Percentiles rank a stretch among this genome's conserved stretches.
Conservation (phyloP, 2,329 filamentous ascomycete genomes). For the Balansia obtecta region DNA sequence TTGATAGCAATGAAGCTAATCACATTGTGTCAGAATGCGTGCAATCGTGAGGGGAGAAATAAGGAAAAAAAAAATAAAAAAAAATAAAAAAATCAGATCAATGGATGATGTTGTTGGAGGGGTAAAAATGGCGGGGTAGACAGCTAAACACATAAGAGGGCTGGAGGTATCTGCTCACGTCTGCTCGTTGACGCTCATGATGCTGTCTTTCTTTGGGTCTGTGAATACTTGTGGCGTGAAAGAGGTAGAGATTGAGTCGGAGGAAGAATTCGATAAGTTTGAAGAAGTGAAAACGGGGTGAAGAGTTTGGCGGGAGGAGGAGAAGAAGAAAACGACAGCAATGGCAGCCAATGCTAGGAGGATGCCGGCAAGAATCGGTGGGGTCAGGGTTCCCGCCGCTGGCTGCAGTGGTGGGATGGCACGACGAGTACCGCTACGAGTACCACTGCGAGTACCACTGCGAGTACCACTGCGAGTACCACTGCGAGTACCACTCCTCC, state of each 20-base stretch:
- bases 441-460: no score
- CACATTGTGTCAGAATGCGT: conserved; percentile 12
- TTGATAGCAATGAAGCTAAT: conserved; percentile 99
- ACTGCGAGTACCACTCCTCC: not conserved
- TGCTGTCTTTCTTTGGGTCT: conserved; percentile 24
- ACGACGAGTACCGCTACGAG: not conserved
- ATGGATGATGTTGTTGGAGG: conserved; percentile 8
- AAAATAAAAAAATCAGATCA: conserved; percentile 4
- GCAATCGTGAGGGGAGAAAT: not conserved
- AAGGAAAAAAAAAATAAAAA: no score
- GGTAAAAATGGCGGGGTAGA: conserved; percentile 21
- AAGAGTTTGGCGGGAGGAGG: conserved; percentile 7
- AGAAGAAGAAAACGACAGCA: conserved; percentile 15
- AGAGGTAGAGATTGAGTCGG: conserved; percentile 13
- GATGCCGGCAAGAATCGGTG: conserved; percentile 27
- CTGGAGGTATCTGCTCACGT: conserved; percentile 49
- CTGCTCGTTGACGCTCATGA: conserved; percentile 66
- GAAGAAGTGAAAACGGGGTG: conserved; percentile 17
- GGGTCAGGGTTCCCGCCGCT: conserved; percentile 28
- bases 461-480: no score
- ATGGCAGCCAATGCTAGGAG: conserved; percentile 24
- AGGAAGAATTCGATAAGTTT: conserved; percentile 15
- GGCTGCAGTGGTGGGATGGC: conserved; percentile 17
- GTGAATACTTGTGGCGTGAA: conserved; percentile 13
- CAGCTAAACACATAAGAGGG: not conserved